Evolutionary conservation across 441 rosid species (phyloP), one percentile per base, ranked within the genome.

Genomic region (Syzygium malaccense): DNA sequence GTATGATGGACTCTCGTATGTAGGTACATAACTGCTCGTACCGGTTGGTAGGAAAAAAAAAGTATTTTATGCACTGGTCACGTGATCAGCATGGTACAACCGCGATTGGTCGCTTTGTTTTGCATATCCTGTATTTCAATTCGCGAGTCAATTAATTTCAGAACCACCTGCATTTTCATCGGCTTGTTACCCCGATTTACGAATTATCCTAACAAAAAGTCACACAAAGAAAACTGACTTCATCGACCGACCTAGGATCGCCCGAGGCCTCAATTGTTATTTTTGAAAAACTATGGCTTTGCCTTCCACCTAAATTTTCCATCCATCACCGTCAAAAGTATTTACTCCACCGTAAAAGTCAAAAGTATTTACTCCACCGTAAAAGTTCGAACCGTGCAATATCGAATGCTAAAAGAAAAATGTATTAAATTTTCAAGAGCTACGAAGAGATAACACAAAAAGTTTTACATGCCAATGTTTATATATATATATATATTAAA

Each of bases 1-100:
- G 2, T 4, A 19, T 6, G 7, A 19, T 3, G 4, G 26, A 68
- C 2, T 68, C 49, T 33, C 48, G 1, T 33, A 10, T 2, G 8
- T 3, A 10, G 2, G 7, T 33, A 68, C 8, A 0, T 10, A 20
- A 20, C 15, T 33, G 1, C 14, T 33, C 11, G 80, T 8, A 68
- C 9, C 8, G 9, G 9, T 4, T 3, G 0, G 11, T n/a, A 18
- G 48, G 12, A 7, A 45, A 7, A 19, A 19, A 37, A 66, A 18
- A 12, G 5, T 19, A 10, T 33, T 68, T 33, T 68, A 37, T 33
- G 13, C 2, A 1, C 13, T 20, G 2, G 2, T 3, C 2, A 0
- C 79, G 3, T 14, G 15, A 28, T 6, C 14, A 15, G 6, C 4
- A 0, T 3, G 68, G 4, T 9, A 30, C 23, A 2, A 64, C 11